Evolutionary conservation across 2,329 filamentous ascomycete species (phyloP).

Genomic region (Boeremia lycopersici): DNA sequence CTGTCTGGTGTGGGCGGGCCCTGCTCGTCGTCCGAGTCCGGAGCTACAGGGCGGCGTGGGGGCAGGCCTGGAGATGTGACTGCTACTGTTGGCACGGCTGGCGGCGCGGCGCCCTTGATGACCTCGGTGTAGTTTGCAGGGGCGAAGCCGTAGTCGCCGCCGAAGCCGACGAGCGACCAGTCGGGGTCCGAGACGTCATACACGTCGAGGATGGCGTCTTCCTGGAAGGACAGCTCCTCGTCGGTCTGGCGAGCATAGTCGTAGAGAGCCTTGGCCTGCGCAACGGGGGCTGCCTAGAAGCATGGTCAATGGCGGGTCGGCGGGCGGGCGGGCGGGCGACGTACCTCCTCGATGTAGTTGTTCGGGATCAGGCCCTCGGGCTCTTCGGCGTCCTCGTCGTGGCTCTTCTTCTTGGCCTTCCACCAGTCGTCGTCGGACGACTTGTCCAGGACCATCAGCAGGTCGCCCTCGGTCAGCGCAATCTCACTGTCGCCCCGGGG

Average conservation of each 20-base stretch:
- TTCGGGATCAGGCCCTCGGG: conserved; percentile 88
- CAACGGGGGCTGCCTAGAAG: conserved; percentile 65
- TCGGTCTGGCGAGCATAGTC: conserved; percentile 97
- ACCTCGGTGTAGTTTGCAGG: conserved; percentile 95
- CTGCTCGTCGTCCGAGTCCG: conserved; percentile 52
- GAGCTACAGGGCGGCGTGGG: conserved; percentile 47
- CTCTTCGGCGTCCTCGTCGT: conserved; percentile 83
- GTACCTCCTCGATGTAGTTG: conserved; percentile 94
- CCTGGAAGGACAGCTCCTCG: conserved; percentile 93
- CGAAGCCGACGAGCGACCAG: conserved; percentile 89
- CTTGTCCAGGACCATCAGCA: conserved; percentile 89
- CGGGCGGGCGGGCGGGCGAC: conserved; percentile 35
- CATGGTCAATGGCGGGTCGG: conserved; percentile 11
- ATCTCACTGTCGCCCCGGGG: conserved; percentile 88
- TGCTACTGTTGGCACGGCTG: conserved; percentile 12
- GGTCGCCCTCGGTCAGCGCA: conserved; percentile 80
- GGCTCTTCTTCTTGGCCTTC: conserved; percentile 89
- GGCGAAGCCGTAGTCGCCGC: conserved; percentile 89
- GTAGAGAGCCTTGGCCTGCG: conserved; percentile 88
- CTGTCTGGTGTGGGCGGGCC: conserved; percentile 53
- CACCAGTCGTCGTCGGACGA: conserved; percentile 81
- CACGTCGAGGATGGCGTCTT: conserved; percentile 81
- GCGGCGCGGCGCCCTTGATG: conserved; percentile 53
- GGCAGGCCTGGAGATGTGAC: conserved; percentile 55
- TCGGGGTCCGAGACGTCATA: conserved; percentile 92